Evolutionary conservation across 2,329 filamentous ascomycete genomes (phyloP).

Genomic region (Rachicladosporium sp.): DNA sequence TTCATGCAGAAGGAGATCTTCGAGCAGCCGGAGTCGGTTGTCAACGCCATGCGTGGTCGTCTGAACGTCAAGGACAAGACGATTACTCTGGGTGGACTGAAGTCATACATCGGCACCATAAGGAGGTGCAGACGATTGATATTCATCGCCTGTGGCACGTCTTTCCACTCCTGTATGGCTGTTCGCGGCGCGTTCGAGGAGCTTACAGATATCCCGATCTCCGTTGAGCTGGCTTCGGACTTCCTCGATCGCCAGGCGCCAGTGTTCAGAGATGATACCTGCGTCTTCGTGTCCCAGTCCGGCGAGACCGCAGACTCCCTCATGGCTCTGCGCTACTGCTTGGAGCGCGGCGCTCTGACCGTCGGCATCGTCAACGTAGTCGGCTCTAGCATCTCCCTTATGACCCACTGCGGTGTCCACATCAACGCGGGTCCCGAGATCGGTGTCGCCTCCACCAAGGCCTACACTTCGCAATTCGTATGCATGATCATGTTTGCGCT

Average conservation of each 20-base stretch:
- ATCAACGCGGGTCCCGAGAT: constrained; percentile 98
- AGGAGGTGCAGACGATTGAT: constrained; percentile 94
- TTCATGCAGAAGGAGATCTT: constrained; percentile 99
- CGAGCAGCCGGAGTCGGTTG: constrained; percentile 96
- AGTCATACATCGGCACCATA: constrained; percentile 93
- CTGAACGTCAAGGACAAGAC: constrained; percentile 86
- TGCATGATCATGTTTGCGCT: constrained; percentile 99
- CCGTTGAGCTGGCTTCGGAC: constrained; percentile 92
- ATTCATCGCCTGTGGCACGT: constrained; percentile 97
- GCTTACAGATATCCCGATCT: constrained; percentile 92
- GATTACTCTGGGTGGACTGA: constrained; percentile 87
- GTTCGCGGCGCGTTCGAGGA: constrained; percentile 97
- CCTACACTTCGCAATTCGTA: constrained; percentile 97
- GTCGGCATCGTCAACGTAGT: constrained; percentile 98
- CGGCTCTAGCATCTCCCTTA: constrained; percentile 93
- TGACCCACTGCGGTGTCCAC: constrained; percentile 99
- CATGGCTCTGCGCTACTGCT: constrained; percentile 92
- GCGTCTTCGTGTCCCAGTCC: constrained; percentile 96
- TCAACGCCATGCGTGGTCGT: constrained; percentile 99
- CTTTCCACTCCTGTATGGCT: constrained; percentile 98
- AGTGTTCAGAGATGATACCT: constrained; percentile 98
- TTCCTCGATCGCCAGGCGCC: constrained; percentile 94
- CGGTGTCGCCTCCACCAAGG: constrained; percentile 97
- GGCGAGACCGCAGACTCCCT: constrained; percentile 97
- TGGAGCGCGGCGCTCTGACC: constrained; percentile 92